phyloP scores from a whole-genome alignment of 1,139 yeast species.

The Saccharomyces hybrid region DNA sequence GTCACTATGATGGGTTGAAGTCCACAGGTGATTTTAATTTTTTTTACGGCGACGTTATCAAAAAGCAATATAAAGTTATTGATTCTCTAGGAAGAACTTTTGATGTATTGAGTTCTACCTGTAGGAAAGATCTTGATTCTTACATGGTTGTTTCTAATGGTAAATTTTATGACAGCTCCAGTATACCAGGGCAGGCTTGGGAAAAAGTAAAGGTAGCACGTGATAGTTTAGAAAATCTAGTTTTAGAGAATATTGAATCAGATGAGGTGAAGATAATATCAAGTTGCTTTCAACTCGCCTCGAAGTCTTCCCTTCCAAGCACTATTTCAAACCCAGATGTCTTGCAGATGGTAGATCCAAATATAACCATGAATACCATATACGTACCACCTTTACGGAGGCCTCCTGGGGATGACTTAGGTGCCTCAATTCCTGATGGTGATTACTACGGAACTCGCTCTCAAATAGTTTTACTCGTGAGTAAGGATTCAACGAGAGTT shows the following conservation, averaged over 20 bases:
- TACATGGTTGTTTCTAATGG: conserved; percentile 29
- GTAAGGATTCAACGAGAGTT: conserved; percentile 38
- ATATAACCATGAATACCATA: conserved; percentile 50
- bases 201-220: conserved; percentile 55
- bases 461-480: conserved; percentile 67
- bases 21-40: conserved; percentile 79
- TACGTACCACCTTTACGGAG: conserved; percentile 57
- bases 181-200: conserved; percentile 62
- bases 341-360: conserved; percentile 21
- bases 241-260: conserved; percentile 21
- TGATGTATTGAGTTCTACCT: conserved; percentile 42
- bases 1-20: conserved; percentile 30
- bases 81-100: conserved; percentile 31
- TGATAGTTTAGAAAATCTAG: conserved; percentile 35
- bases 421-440: conserved; percentile 36
- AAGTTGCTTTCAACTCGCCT: conserved; percentile 47
- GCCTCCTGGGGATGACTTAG: conserved; percentile 29
- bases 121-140: conserved; percentile 14
- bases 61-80: conserved; percentile 31
- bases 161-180: conserved; percentile 32
- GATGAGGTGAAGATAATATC: conserved; percentile 41
- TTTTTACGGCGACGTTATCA: conserved; percentile 54
- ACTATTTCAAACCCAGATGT: neutral
- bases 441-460: conserved; percentile 81
- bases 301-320: conserved; percentile 32